Evolutionary conservation across 768 basidiomycete species (phyloP), one percentile per base, ranked within the genome.

Genomic region (Basidioascus undulatus): DNA sequence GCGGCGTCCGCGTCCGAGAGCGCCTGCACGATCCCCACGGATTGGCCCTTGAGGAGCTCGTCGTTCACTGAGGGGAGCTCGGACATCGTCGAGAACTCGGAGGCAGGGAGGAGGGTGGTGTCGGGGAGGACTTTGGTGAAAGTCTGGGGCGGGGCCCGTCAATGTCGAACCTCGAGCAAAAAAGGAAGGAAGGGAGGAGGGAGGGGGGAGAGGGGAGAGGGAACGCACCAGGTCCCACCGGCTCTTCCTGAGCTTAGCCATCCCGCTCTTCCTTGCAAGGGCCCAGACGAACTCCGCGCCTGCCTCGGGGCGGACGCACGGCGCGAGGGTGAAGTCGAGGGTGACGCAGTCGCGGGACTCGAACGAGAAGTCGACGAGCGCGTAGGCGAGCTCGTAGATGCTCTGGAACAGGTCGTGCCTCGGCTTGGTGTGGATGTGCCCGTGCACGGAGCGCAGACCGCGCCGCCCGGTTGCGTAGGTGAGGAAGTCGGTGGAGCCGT

Each of bases 281-380:
- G 72, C 82, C 74, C 76, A 92, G 4, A 89, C 78, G 54, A 72
- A 83, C 51, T n/a, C n/a, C n/a, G n/a, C n/a, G n/a, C 70, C 76
- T 44, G 62, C 37, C 70, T 54, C 37, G 73, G 55, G 27, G 60
- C 57, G 40, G 59, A 62, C 45, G 66, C 50, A 27, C 63, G 59
- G 49, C 45, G 59, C 61, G 41, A 89, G 68, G 48, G 70, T 76
- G 50, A 87, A 81, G 57, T 86, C 78, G 34, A 86, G 69, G 44
- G 71, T 65, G 46, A 87, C 57, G 39, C 68, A 68, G 55, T 89
- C 82, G 39, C 58, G 57, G 18, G 72, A 72, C 5, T 58, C 54
- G 57, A 76, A 81, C 27, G 76, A 70, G 30, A 89, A 64, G 57
- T 89, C 82, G 34, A 80, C 61, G 42, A 87, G 59, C 10, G 69